These are phyloP conservation scores for Tuber brumale DNA, from an alignment of 495 filamentous ascomycete species.

Conservation along the genomic window DNA sequence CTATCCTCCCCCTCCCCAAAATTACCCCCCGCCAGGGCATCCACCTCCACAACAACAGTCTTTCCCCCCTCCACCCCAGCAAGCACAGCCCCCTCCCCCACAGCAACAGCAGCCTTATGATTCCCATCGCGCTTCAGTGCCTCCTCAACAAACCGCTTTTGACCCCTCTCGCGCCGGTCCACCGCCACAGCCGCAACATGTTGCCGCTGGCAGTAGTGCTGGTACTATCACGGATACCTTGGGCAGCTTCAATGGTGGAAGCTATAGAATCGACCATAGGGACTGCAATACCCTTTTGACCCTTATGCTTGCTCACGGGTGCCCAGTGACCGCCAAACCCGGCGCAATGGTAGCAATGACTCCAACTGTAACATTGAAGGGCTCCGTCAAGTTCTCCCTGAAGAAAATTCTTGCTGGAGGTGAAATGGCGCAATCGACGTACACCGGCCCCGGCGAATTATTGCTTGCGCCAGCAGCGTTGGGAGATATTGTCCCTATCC, in stretches of 20 bases:
- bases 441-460: conserved; percentile 85
- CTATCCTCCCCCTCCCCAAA: conserved; percentile 45
- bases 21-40: conserved; percentile 43
- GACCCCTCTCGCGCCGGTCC: conserved; percentile 25
- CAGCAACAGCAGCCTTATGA: conserved; percentile 24
- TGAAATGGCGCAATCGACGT: conserved; percentile 72
- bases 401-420: conserved; percentile 80
- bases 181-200: conserved; percentile 37
- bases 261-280: conserved; percentile 85
- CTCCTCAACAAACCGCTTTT: conserved; percentile 30
- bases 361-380: conserved; percentile 73
- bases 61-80: conserved; percentile 45
- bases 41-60: conserved; percentile 43
- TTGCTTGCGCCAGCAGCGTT: conserved; percentile 71
- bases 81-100: conserved; percentile 42
- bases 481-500: conserved; percentile 79
- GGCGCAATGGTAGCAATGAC: conserved; percentile 95
- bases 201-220: conserved; percentile 53
- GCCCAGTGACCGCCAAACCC: conserved; percentile 72
- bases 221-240: conserved; percentile 64
- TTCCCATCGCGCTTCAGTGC: conserved; percentile 26
- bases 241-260: conserved; percentile 93
- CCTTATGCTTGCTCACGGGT: conserved; percentile 80
- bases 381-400: conserved; percentile 68
- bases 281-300: conserved; percentile 87